Conservation (phyloP, 345 rosid genomes). For the thale cress (Arabidopsis thaliana) region TAIR10.1 NC_003075.7:17920501-17921000, state of each 20-base stretch:
- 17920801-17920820: conserved; percentile 47
- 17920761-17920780: conserved; percentile 61
- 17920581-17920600: conserved; percentile 94
- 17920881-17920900: conserved; percentile 57
- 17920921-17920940: conserved; percentile 8
- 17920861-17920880: conserved; percentile 90
- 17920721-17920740: conserved; percentile 94
- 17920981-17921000: conserved; percentile 29
- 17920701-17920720: conserved; percentile 96
- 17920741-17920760: conserved; percentile 91
- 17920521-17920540: conserved; percentile 90
- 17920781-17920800: conserved; percentile 49
- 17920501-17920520: conserved; percentile 41
- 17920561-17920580: conserved; percentile 86
- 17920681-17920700: conserved; percentile 84
- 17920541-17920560: conserved; percentile 88
- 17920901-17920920: neutral
- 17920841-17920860: conserved; percentile 78
- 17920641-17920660: conserved; percentile 94
- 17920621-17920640: conserved; percentile 92
- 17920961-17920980: conserved; percentile 8
- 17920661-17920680: conserved; percentile 90
- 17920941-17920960: conserved; percentile 6
- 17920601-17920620: conserved; percentile 90
- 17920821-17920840: conserved; percentile 44